Conservation (phyloP, 2,329 filamentous ascomycete genomes). For the Beauveria sp. region DNA sequence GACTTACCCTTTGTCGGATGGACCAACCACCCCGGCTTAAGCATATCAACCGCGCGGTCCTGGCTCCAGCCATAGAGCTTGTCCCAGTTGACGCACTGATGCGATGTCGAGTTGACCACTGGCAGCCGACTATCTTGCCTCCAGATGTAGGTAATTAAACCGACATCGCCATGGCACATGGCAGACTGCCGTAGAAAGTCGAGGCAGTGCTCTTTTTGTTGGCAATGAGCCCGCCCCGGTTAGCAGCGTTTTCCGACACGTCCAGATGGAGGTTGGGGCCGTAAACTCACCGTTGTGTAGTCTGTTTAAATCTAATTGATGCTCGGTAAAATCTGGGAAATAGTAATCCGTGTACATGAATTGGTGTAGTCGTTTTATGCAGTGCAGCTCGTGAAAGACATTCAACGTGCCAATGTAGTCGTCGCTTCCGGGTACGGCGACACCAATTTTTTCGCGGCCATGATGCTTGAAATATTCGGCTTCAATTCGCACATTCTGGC, state of each 20-base stretch:
- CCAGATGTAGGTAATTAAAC: slow-evolving; percentile 9
- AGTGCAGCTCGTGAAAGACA: slow-evolving; percentile 10
- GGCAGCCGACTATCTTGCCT: neutral
- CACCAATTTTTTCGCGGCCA: slow-evolving; percentile 5
- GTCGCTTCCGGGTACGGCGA: neutral
- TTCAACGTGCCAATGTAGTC: slow-evolving; percentile 9
- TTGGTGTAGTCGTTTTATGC: slow-evolving; percentile 9
- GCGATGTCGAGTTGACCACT: slow-evolving; percentile 5
- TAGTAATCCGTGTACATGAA: slow-evolving; percentile 10
- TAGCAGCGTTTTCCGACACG: neutral
- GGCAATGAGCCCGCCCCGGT: neutral
- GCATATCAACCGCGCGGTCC: slow-evolving; percentile 7
- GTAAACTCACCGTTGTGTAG: slow-evolving; percentile 2
- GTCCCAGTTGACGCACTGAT: slow-evolving; percentile 9
- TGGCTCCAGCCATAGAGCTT: slow-evolving; percentile 6
- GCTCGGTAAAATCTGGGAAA: neutral
- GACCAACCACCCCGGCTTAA: slow-evolving; percentile 5
- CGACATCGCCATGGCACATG: slow-evolving; percentile 8
- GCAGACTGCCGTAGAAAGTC: slow-evolving; percentile 9
- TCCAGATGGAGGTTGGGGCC: too few relatives aligned
- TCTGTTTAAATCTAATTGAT: slow-evolving; percentile 5
- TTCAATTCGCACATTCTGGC: slow-evolving; percentile 1
- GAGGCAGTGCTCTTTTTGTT: slow-evolving; percentile 2
- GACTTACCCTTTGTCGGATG: slow-evolving; percentile 9
- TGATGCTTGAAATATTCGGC: slow-evolving; percentile 7